phyloP scores from a whole-genome alignment of 768 basidiomycete genomes.

The Agaricus subrufescens region DNA sequence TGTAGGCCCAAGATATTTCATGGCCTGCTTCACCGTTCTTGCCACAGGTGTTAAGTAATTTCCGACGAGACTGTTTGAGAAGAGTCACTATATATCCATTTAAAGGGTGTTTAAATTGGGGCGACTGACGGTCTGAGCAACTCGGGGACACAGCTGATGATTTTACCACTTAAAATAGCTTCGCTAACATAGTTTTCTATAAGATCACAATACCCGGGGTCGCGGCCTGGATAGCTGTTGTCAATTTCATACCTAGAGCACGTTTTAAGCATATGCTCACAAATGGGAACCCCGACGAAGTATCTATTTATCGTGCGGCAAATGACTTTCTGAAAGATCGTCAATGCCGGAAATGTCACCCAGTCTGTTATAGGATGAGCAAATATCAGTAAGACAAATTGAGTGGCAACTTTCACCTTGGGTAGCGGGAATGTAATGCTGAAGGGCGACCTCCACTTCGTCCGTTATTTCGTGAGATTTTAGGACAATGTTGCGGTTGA shows the following conservation, averaged over 20 bases:
- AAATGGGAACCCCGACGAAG: conserved; percentile 42
- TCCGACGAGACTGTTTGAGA: conserved; percentile 9
- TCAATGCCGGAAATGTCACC: conserved; percentile 23
- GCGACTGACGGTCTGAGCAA: conserved; percentile 35
- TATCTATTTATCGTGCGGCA: conserved; percentile 34
- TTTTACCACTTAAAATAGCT: conserved; percentile 20
- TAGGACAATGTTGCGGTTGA: conserved; percentile 29
- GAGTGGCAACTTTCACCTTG: conserved; percentile 15
- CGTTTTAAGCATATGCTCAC: conserved; percentile 20
- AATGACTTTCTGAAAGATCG: conserved; percentile 25
- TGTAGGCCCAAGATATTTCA: conserved; percentile 13
- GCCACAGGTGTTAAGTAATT: conserved; percentile 8
- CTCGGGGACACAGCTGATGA: conserved; percentile 29
- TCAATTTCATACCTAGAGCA: background rate
- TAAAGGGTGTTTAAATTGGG: conserved; percentile 18
- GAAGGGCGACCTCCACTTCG: conserved; percentile 33
- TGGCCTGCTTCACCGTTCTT: background rate
- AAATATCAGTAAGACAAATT: background rate
- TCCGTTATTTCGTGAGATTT: conserved; percentile 33
- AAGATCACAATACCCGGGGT: conserved; percentile 30
- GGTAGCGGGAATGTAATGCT: conserved; percentile 27
- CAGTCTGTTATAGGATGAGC: conserved; percentile 25
- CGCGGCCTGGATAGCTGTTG: conserved; percentile 21
- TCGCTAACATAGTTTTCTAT: conserved; percentile 28
- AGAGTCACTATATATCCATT: background rate